phyloP scores from a whole-genome alignment of 164 flowering plant genomes.

The Platanus orientalis region DNA sequence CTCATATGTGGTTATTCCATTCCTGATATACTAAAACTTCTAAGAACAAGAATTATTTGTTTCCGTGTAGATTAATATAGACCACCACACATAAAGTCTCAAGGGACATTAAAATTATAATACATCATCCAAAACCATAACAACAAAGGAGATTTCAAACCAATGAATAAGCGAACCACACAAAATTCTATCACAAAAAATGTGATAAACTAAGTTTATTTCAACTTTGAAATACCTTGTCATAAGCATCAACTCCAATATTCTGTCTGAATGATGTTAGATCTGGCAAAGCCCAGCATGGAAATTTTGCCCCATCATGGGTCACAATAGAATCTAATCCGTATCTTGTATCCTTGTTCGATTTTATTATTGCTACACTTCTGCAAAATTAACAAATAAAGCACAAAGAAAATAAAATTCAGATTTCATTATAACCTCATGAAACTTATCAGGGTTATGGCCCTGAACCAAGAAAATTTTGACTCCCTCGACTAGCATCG shows the following conservation, averaged over 20 bases:
- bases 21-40: no score
- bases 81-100: no score
- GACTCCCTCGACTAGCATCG: no score
- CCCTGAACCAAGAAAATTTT: no score
- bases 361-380: constrained; percentile 75
- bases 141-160: background rate
- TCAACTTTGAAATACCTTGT: constrained; percentile 41
- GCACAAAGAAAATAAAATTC: background rate
- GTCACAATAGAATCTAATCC: constrained; percentile 78
- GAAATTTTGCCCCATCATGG: constrained; percentile 84
- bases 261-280: constrained; percentile 57
- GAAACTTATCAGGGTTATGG: no score
- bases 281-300: constrained; percentile 74
- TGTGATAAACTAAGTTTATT: no score
- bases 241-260: constrained; percentile 67
- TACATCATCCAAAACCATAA: no score
- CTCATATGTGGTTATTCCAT: no score
- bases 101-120: no score
- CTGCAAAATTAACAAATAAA: constrained; percentile 33
- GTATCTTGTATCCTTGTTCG: constrained; percentile 83
- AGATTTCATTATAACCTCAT: background rate
- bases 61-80: no score
- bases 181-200: background rate
- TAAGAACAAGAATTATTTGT: no score
- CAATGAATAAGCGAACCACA: background rate